phyloP scores from a whole-genome alignment of 2,329 filamentous ascomycete species.

The Piedraia hortae region DNA sequence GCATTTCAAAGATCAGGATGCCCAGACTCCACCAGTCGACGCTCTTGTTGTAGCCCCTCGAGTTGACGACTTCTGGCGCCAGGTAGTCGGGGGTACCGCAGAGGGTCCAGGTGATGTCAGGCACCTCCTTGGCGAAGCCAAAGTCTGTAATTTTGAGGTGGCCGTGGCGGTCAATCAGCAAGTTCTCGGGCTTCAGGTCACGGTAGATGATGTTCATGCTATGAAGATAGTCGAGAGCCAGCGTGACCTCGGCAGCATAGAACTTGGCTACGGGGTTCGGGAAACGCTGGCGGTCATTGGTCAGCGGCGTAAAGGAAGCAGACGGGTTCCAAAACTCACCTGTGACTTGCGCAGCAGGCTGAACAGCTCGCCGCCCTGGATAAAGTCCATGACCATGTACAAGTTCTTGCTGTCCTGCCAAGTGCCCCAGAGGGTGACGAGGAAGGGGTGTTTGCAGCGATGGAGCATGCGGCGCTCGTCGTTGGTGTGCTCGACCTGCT shows the following conservation, averaged over 20 bases:
- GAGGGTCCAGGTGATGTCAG: constrained; percentile 96
- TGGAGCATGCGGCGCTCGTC: constrained; percentile 90
- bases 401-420: constrained; percentile 88
- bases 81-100: constrained; percentile 95
- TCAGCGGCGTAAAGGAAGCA: background rate
- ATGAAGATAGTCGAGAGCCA: constrained; percentile 87
- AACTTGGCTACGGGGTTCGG: constrained; percentile 98
- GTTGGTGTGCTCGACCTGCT: constrained; percentile 98
- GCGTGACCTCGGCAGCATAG: constrained; percentile 88
- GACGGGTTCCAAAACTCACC: constrained; percentile 26
- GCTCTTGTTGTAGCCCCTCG: constrained; percentile 98
- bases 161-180: constrained; percentile 61
- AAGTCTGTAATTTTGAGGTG: constrained; percentile 88
- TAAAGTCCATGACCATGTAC: constrained; percentile 99
- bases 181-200: constrained; percentile 87
- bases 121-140: constrained; percentile 91
- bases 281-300: constrained; percentile 39
- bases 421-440: constrained; percentile 94
- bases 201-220: constrained; percentile 91
- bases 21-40: constrained; percentile 99
- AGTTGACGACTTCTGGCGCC: constrained; percentile 91
- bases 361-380: constrained; percentile 92
- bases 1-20: constrained; percentile 97
- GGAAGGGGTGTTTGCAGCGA: constrained; percentile 89
- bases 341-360: constrained; percentile 77